Evolutionary conservation across 2,329 filamentous ascomycete species (phyloP), one percentile per base, ranked within the genome.

Genomic region (Penicillium sp.): DNA sequence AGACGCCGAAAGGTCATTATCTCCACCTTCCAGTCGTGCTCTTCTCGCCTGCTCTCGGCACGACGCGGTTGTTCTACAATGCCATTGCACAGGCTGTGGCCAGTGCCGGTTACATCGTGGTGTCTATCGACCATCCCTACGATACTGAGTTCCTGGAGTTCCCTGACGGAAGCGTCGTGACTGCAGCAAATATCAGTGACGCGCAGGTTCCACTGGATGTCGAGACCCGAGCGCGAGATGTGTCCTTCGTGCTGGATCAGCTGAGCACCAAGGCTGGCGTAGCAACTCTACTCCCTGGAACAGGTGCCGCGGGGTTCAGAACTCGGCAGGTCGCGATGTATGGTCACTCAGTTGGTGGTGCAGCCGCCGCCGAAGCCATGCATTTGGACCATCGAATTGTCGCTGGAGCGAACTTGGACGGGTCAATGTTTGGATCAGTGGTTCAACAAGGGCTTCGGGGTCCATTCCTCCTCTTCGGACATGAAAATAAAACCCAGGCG

Each of bases 51-150:
- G 74, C 63, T 10, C 49, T 64, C 5, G 67, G 67, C 5, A 67
- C 57, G 1, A 60, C 70, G 4, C 65, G 73, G 13, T 64, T 71
- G n/a, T 51, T 67, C 12, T 75, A 75, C 59, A 71, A 56, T 38
- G 58, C 60, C 6, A 60, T 74, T 9, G 68, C 69, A 17, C 67
- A 72, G 56, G 59, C 66, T 29, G 55, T 76, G 3, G 68, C 74
- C 10, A 75, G 73, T 46, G 29, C 61, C 4, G 75, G 75, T 6
- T 76, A 72, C 50, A 62, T 65, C 3, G 71, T 75, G 12, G 60
- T 75, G 4, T 69, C 70, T 5, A 59, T 76, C 23, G 74, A 76
- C 48, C 73, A 75, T 50, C 69, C 74, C 4, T 73, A 73, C 48
- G 74, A 76, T 58, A 64, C 67, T 0, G 61, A 67, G 10, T 67